Evolutionary conservation across 768 basidiomycete species (phyloP), one percentile per base, ranked within the genome.

Genomic region (Lactifluus echinatus): DNA sequence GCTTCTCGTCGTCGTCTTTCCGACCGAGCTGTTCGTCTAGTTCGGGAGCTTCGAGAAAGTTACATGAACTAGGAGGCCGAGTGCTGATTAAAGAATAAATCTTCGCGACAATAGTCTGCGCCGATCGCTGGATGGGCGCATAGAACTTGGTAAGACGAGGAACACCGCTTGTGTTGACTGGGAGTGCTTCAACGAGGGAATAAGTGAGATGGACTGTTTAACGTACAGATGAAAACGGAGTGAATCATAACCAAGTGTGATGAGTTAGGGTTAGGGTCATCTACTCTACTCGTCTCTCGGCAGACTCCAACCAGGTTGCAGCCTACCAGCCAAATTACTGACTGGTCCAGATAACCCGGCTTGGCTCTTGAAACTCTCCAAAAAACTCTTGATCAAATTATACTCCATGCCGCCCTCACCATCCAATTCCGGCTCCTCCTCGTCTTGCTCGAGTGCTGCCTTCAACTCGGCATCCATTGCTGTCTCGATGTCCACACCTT

Each of bases 351-450:
- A 82, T 49, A 89, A 71, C 23, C 96, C 96, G 8, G 69, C 87
- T 67, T 99, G 96, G 61, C 85, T 85, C 68, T 90, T 92, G 76
- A 91, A 97, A 70, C 93, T 95, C 74, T 96, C 93, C 70, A 98
- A 71, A 70, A 99, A 93, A 70, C 96, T 95, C 72, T 92, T 95
- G 75, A 98, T 95, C 65, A 98, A 73, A 64, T 84, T 84, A 70
- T 94, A 96, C 69, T 99, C 92, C 66, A 81, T 76, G 36, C 76
- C 71, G n/a, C 64, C 67, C 24, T 71, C 74, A 11, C 73, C 73
- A 2, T 72, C 75, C n/a, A 71, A 76, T 42, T 73, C 74, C 28
- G 75, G 80, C 23, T 78, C 82, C n/a, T 78, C 81, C 7, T 76
- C 80, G 65, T 65, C 76, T 42, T 83, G 65, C 44, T 75, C 81